Base-by-base conservation (phyloP, 2,329 filamentous ascomycete genomes). In the Botrytis tulipae region DNA sequence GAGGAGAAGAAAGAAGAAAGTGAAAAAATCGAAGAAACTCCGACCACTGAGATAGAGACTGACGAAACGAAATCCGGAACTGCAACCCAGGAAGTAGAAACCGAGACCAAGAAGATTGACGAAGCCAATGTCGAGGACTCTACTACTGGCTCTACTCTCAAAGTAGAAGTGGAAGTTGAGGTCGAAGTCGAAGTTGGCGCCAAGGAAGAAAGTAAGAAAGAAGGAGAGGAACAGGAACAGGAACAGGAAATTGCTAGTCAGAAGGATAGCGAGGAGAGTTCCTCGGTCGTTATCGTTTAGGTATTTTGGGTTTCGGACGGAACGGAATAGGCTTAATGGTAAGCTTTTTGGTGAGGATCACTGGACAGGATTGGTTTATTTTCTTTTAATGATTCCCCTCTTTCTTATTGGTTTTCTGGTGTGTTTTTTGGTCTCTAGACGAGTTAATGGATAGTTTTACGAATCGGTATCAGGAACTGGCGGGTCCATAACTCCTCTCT, bases 251-350 rank as follows among this genome's bases (percentile, higher is more conserved):
- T 25, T 5, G 25, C 9, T 29, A 54, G 44, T 32, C 44, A 54
- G 44, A 54, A 32, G 35, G 61, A 59, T 46, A 72, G 70, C 32
- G 61, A 71, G 7, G 59, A 51, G 22, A 29, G 69, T 72, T 72
- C 70, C 66, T 72, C 70, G 4, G 70, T 72, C 20, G 22, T 72
- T 5, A 37, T 72, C 35, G 61, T 72, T 32, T 72, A 65, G 22
- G 14, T 59, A 32, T 67, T 35, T 22, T 63, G 46, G 18, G 8
- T n/a, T 62, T 32, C 4, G 25, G 25, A 9, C 16, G 29, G 18
- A 3, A 25, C 7, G 18, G 46, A 6, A 35, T n/a, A 44, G 20
- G 42, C 22, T 35, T 66, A 3, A 22, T 9, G 25, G 20, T 25
- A 18, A 25, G 29, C 51, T n/a, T 35, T 66, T 25, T 32, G 40